Percentiles rank a stretch among this genome's conserved stretches.
Conservation (phyloP, 768 basidiomycete genomes). For the Hygrophorus russula region DNA sequence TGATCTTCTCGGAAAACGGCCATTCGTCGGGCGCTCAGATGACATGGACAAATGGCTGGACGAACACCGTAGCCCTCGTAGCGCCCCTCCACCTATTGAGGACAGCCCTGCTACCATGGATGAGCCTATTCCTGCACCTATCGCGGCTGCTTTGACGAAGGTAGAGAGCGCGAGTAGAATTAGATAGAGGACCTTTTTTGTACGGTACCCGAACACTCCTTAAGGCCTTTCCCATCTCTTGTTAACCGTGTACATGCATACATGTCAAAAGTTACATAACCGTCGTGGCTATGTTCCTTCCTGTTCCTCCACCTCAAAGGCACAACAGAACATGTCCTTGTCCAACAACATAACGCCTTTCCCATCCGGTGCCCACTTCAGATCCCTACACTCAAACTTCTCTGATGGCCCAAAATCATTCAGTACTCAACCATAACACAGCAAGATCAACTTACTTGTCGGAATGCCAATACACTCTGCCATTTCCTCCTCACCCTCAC, state of each 20-base stretch:
- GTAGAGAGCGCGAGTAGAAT: no score
- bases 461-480: slow-evolving; percentile 89
- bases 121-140: slow-evolving; percentile 1
- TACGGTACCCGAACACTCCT: no score
- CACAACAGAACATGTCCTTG: slow-evolving; percentile 75
- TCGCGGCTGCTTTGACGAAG: background rate
- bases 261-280: no score
- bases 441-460: slow-evolving; percentile 45
- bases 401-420: slow-evolving; percentile 26
- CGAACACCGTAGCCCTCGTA: slow-evolving; percentile 47
- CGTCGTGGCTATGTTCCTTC: background rate
- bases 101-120: background rate
- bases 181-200: no score
- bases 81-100: slow-evolving; percentile 58
- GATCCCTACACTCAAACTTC: slow-evolving; percentile 58
- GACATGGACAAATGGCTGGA: slow-evolving; percentile 99
- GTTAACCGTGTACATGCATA: no score
- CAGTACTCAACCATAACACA: slow-evolving; percentile 1
- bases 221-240: no score
- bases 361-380: slow-evolving; percentile 81
- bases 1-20: slow-evolving; percentile 67
- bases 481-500: slow-evolving; percentile 52
- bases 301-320: slow-evolving; percentile 65
- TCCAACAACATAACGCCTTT: slow-evolving; percentile 68
- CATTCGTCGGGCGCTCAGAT: slow-evolving; percentile 66